Percentiles rank a stretch among this genome's conserved stretches.
Evolutionary conservation across 2,329 filamentous ascomycete genomes (phyloP).

Genomic region (Drechslerella dactyloides): DNA sequence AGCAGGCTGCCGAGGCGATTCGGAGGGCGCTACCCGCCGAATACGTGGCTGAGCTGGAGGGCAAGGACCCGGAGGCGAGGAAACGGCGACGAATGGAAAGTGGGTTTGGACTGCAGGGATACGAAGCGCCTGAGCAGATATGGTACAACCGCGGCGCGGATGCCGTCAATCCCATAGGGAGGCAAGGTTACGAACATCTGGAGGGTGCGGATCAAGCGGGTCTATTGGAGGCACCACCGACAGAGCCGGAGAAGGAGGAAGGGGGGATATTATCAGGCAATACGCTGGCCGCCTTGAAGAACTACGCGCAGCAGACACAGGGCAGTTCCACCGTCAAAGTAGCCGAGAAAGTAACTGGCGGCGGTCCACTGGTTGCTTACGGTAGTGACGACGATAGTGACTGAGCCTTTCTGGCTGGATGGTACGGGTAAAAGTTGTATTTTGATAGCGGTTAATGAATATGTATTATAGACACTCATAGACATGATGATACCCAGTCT

Average conservation of each 20-base stretch:
- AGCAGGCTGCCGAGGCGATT: constrained; percentile 95
- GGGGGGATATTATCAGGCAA: constrained; percentile 80
- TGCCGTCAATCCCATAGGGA: constrained; percentile 68
- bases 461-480: constrained; percentile 40
- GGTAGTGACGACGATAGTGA: constrained; percentile 78
- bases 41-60: constrained; percentile 92
- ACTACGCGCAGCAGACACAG: constrained; percentile 60
- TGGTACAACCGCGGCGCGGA: constrained; percentile 84
- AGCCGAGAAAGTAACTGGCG: constrained; percentile 63
- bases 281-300: constrained; percentile 78
- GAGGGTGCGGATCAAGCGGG: constrained; percentile 58
- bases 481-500: constrained; percentile 47
- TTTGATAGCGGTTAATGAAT: constrained; percentile 49
- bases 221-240: constrained; percentile 57
- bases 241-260: constrained; percentile 58
- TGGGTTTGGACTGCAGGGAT: constrained; percentile 84
- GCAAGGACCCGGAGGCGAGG: constrained; percentile 80
- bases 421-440: constrained; percentile 25
- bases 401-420: constrained; percentile 1
- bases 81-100: constrained; percentile 91
- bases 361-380: constrained; percentile 83
- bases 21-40: constrained; percentile 83
- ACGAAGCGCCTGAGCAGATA: constrained; percentile 91
- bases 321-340: constrained; percentile 58
- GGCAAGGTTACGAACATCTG: constrained; percentile 64